Conservation (phyloP, 768 basidiomycete species). For the Suillus placidus region DNA sequence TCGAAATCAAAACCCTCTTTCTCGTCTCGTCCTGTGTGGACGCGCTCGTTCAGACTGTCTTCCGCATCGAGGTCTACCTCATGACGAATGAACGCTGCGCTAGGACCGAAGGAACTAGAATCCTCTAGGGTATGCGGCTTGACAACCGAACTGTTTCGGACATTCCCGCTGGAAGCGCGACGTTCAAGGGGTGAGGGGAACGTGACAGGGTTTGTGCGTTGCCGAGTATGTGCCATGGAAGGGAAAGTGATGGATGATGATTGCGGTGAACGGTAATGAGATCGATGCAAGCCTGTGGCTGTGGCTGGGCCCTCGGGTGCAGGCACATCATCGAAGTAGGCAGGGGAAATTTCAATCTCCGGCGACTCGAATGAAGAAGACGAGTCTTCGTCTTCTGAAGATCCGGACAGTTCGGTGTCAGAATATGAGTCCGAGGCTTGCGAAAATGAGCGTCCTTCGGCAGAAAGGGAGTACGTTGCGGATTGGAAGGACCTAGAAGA, state of each 20-base stretch:
- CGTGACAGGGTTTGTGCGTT: background rate
- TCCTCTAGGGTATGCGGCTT: background rate
- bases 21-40: slow-evolving; percentile 17
- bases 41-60: background rate
- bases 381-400: slow-evolving; percentile 21
- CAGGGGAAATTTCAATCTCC: slow-evolving; percentile 44
- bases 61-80: slow-evolving; percentile 16
- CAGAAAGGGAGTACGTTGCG: slow-evolving; percentile 13
- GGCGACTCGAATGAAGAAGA: slow-evolving; percentile 19
- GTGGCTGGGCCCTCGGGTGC: slow-evolving; percentile 49
- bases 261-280: slow-evolving; percentile 26
- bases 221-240: slow-evolving; percentile 21
- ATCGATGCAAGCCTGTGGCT: slow-evolving; percentile 37
- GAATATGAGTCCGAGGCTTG: slow-evolving; percentile 7
- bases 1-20: slow-evolving; percentile 33
- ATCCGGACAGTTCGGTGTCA: slow-evolving; percentile 17
- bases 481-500: slow-evolving; percentile 15
- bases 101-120: slow-evolving; percentile 24
- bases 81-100: slow-evolving; percentile 32
- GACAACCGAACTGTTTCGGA: background rate
- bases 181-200: background rate
- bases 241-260: slow-evolving; percentile 24
- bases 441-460: slow-evolving; percentile 15
- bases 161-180: background rate
- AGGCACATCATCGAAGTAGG: slow-evolving; percentile 46